phyloP scores from a whole-genome alignment of 495 filamentous ascomycete species.

The Articulospora tetracladia region DNA sequence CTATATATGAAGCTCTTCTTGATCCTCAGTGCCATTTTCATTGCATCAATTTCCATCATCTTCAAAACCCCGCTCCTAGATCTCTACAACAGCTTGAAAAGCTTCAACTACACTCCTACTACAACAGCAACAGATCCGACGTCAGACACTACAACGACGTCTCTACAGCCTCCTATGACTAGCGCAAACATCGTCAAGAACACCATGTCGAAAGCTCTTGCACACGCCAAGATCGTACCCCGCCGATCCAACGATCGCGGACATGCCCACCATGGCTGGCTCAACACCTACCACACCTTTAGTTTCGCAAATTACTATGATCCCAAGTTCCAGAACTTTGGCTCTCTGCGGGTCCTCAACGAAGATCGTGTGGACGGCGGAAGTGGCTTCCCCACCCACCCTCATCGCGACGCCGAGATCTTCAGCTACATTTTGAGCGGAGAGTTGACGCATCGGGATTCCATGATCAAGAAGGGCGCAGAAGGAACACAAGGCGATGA shows the following conservation, averaged over 20 bases:
- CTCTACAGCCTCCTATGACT: slow-evolving; percentile 16
- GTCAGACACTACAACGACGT: slow-evolving; percentile 7
- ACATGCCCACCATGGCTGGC: slow-evolving; percentile 76
- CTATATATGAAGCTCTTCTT: slow-evolving; percentile 30
- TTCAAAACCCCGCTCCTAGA: slow-evolving; percentile 27
- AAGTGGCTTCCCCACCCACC: slow-evolving; percentile 75
- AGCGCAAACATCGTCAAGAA: slow-evolving; percentile 21
- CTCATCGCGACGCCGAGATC: slow-evolving; percentile 79
- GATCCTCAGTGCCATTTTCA: slow-evolving; percentile 23
- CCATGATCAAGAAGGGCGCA: slow-evolving; percentile 57
- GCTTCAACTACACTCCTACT: slow-evolving; percentile 3
- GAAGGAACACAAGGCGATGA: slow-evolving; percentile 44
- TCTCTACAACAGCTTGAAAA: slow-evolving; percentile 13
- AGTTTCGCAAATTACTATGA: slow-evolving; percentile 72
- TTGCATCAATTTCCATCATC: slow-evolving; percentile 24
- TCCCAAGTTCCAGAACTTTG: slow-evolving; percentile 58
- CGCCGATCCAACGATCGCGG: slow-evolving; percentile 61
- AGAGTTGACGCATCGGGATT: slow-evolving; percentile 78
- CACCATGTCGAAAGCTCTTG: slow-evolving; percentile 52
- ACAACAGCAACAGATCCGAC: slow-evolving; percentile 5
- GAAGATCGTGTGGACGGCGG: slow-evolving; percentile 70
- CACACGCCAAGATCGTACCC: slow-evolving; percentile 58
- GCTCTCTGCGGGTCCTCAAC: slow-evolving; percentile 73
- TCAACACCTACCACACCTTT: slow-evolving; percentile 83
- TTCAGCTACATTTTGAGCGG: slow-evolving; percentile 78